Conservation (phyloP, 2,329 filamentous ascomycete species). For the Gyromitra esculenta region DNA sequence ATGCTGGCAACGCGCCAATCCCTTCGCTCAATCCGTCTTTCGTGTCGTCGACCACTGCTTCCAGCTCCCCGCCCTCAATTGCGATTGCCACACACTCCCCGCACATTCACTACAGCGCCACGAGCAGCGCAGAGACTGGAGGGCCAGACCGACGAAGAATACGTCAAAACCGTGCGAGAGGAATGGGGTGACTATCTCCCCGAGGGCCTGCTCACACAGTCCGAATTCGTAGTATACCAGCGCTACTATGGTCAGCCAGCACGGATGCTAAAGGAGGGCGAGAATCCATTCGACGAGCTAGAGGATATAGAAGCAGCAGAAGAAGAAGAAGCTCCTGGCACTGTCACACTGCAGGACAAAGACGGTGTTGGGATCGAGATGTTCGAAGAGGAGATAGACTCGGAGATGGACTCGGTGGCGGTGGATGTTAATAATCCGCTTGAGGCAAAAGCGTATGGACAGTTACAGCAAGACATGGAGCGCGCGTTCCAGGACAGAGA, state of each 20-base stretch:
- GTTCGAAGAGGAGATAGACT: conserved; percentile 30
- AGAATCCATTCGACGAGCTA: conserved; percentile 56
- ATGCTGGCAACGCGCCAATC: conserved; percentile 47
- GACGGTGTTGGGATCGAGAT: conserved; percentile 44
- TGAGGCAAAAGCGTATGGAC: conserved; percentile 58
- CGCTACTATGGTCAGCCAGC: conserved; percentile 81
- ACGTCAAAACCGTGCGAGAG: conserved; percentile 76
- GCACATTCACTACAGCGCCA: conserved; percentile 13
- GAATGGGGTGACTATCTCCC: conserved; percentile 81
- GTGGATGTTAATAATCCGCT: conserved; percentile 58
- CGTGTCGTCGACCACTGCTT: not conserved
- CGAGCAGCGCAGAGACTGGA: not conserved
- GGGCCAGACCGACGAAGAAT: conserved; percentile 58
- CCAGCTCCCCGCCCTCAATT: not conserved
- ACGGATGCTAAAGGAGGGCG: conserved; percentile 61
- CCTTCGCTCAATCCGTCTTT: conserved; percentile 18
- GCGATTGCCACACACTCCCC: not conserved
- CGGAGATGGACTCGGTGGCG: conserved; percentile 47
- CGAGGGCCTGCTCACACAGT: conserved; percentile 72
- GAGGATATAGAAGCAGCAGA: conserved; percentile 59
- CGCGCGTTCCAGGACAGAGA: conserved; percentile 50
- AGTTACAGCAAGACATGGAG: conserved; percentile 59
- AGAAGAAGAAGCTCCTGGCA: conserved; percentile 54
- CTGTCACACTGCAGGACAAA: conserved; percentile 57
- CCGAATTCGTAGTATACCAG: conserved; percentile 80